Evolutionary conservation across 495 filamentous ascomycete species (phyloP).

Genomic region (Trichodelitschia bisporula): DNA sequence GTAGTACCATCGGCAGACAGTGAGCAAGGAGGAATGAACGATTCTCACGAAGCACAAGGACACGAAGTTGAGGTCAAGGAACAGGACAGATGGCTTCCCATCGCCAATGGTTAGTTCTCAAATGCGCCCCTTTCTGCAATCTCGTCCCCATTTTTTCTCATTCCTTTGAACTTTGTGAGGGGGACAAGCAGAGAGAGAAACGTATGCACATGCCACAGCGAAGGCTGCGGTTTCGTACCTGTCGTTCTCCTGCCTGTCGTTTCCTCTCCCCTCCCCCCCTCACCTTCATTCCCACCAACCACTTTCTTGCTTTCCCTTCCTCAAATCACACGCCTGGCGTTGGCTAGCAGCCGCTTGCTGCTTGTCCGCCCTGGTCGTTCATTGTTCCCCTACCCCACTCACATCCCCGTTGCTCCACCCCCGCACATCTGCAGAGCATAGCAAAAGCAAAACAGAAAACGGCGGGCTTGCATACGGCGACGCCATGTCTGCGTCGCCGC

Average conservation of each 20-base stretch:
- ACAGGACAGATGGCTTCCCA: slow-evolving; percentile 97
- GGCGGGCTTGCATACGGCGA: too few species aligned
- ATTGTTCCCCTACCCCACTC: slow-evolving; percentile 13
- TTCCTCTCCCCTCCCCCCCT: slow-evolving; percentile 2
- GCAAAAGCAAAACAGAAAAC: too few species aligned
- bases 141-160: slow-evolving; percentile 32
- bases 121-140: slow-evolving; percentile 10
- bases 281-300: slow-evolving; percentile 19
- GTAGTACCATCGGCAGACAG: too few species aligned
- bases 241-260: slow-evolving; percentile 14
- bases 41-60: too few species aligned
- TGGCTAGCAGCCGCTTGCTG: slow-evolving; percentile 1
- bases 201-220: slow-evolving; percentile 25
- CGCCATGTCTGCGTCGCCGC: slow-evolving; percentile 1
- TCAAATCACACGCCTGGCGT: too few species aligned
- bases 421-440: too few species aligned
- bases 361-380: slow-evolving; percentile 19
- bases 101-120: slow-evolving; percentile 87
- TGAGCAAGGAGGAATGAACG: too few species aligned
- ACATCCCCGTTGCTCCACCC: too few species aligned
- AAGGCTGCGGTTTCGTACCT: slow-evolving; percentile 20
- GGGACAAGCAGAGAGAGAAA: too few species aligned
- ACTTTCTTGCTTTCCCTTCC: too few species aligned
- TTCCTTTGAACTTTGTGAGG: slow-evolving; percentile 18
- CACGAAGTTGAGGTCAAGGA: slow-evolving; percentile 99